Evolutionary conservation across 108 stramenopile genomes (phyloP), one percentile per base, ranked within the genome.

Genomic region (Epithemia pelagica): DNA sequence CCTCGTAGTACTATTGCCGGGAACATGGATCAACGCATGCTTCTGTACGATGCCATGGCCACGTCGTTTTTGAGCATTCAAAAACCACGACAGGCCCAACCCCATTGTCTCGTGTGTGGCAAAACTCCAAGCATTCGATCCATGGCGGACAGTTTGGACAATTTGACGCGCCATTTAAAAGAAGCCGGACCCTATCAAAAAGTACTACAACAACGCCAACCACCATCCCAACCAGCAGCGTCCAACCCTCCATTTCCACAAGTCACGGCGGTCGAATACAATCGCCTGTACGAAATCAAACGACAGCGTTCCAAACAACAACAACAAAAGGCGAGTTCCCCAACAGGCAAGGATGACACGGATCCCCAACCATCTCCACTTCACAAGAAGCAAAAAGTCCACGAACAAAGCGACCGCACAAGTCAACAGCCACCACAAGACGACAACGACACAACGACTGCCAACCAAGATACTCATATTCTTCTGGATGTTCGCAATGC

Each of bases 51-150:
- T 67, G 73, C 89, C 10, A 63, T 82, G 24, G 56, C 74, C 21
- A 89, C 87, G 61, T 89, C 89, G 28, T 94, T 94, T 27, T 57
- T 83, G 30, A 78, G 75, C 25, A 77, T 94, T 33, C 89, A 84
- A 66, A 94, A 94, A 71, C 86, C 87, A 30, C 82, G 80, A 28
- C 69, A 65, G 31, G 67, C 71, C 67, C 68, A 64, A 24, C 15
- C 29, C 22, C 76, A 78, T 30, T 94, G 92, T 73, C 68, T 84
- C 2, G 78, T 86, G 7, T 94, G 92, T 70, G 83, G 89, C n/a
- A 58, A 75, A 29, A 21, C 72, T 19, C 74, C 89, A 33, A 79
- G 73, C 20, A 90, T 94, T 59, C 73, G 58, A 55, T 73, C 77
- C 31, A 90, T 94, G 83, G 28, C 57, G 65, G 86, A 89, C 55